A percentile compares a stretch with the other conserved stretches of the same genome.
phyloP scores from a whole-genome alignment of 306 rosid species.

The Prunus campanulata region DNA sequence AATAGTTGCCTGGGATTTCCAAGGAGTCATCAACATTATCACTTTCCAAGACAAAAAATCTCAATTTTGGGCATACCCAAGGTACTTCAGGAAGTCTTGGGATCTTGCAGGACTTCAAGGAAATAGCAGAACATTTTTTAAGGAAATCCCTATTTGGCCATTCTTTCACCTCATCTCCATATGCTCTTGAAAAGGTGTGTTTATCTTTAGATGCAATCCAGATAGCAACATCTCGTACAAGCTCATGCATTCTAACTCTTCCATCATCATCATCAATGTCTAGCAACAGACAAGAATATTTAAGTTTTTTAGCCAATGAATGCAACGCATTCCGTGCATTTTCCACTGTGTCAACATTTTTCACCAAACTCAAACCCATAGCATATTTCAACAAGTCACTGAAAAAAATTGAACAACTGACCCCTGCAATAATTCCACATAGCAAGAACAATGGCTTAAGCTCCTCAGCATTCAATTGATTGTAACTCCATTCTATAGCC shows the following conservation, averaged over 20 bases:
- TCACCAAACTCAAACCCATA: slow-evolving; percentile 24
- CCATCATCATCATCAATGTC: not conserved
- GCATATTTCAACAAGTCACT: slow-evolving; percentile 36
- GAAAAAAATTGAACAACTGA: not conserved
- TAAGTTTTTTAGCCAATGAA: not conserved
- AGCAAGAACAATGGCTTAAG: slow-evolving; percentile 23
- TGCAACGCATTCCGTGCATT: not conserved
- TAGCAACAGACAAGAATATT: slow-evolving; percentile 5
- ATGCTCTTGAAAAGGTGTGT: not conserved
- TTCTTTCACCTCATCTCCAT: slow-evolving; percentile 2
- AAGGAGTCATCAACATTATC: too few species aligned
- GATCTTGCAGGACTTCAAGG: too few species aligned
- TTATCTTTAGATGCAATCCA: slow-evolving; percentile 9
- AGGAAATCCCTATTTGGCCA: not conserved
- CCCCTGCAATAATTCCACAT: slow-evolving; percentile 3
- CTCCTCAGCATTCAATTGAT: not conserved
- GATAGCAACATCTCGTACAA: slow-evolving; percentile 21
- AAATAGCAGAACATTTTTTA: too few species aligned
- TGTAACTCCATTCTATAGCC: slow-evolving; percentile 22
- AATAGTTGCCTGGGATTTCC: slow-evolving; percentile 12
- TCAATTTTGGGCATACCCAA: slow-evolving; percentile 1
- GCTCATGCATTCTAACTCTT: slow-evolving; percentile 8
- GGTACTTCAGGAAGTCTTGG: slow-evolving; percentile 12
- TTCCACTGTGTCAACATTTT: slow-evolving; percentile 3
- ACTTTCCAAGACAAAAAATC: too few species aligned